phyloP scores from a whole-genome alignment of 768 basidiomycete species.

The Boletus vermiculosoides region DNA sequence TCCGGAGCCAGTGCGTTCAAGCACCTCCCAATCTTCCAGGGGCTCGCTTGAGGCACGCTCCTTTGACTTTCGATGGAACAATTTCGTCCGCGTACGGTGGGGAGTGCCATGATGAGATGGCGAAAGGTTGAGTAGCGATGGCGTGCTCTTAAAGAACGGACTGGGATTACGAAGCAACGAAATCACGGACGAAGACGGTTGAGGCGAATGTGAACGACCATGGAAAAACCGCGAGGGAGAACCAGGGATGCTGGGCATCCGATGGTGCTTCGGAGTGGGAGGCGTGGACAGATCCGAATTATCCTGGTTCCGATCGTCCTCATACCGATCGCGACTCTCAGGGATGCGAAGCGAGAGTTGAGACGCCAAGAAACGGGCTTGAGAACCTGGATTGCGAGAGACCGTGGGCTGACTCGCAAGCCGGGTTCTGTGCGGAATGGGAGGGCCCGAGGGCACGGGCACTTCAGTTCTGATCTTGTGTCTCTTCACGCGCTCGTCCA shows the following conservation, averaged over 20 bases:
- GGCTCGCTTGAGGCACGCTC: slow-evolving; percentile 35
- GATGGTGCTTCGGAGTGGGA: slow-evolving; percentile 33
- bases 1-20: slow-evolving; percentile 30
- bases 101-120: slow-evolving; percentile 33
- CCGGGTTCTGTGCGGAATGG: slow-evolving; percentile 30
- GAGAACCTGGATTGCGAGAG: slow-evolving; percentile 26
- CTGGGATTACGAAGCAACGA: slow-evolving; percentile 35
- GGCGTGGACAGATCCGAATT: slow-evolving; percentile 34
- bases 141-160: slow-evolving; percentile 36
- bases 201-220: slow-evolving; percentile 31
- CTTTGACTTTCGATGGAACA: slow-evolving; percentile 36
- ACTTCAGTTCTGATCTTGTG: slow-evolving; percentile 35
- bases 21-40: slow-evolving; percentile 34
- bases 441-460: slow-evolving; percentile 14
- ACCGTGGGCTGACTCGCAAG: slow-evolving; percentile 30
- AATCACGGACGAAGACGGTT: slow-evolving; percentile 36
- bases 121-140: slow-evolving; percentile 31
- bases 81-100: slow-evolving; percentile 30
- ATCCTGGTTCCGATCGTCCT: slow-evolving; percentile 31
- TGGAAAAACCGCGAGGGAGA: slow-evolving; percentile 35
- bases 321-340: slow-evolving; percentile 32
- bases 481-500: slow-evolving; percentile 41
- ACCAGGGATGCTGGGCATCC: slow-evolving; percentile 30
- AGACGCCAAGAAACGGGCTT: slow-evolving; percentile 34
- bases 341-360: slow-evolving; percentile 35